Percentiles rank a stretch among this genome's conserved stretches.
phyloP scores from a whole-genome alignment of 768 basidiomycete genomes.

The Leccinum olivaceopallidum region DNA sequence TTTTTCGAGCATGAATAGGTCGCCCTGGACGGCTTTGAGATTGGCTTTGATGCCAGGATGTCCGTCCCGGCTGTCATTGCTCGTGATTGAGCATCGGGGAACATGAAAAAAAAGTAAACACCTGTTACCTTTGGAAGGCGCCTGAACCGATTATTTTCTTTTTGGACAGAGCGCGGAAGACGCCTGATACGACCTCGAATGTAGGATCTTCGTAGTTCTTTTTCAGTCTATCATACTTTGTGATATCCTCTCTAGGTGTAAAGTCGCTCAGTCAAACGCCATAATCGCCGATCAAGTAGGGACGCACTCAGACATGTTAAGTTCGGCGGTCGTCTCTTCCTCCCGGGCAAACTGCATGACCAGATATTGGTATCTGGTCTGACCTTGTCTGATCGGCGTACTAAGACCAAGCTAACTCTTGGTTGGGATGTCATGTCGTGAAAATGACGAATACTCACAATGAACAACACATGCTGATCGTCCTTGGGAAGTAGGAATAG shows the following conservation, averaged over 20 bases:
- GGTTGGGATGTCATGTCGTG: conserved; percentile 6
- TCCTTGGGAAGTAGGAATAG: conserved; percentile 96
- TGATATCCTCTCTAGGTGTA: conserved; percentile 64
- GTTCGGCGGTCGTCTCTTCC: conserved; percentile 93
- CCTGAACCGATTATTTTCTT: conserved; percentile 92
- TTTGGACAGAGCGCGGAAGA: conserved; percentile 87
- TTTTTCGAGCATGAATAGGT: conserved; percentile 98
- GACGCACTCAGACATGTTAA: conserved; percentile 89
- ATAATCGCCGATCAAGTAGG: background rate
- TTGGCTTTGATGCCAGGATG: conserved; percentile 97
- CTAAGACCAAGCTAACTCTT: conserved; percentile 77
- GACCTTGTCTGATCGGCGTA: conserved; percentile 95
- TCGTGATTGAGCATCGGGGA: background rate
- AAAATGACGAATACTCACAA: conserved; percentile 53
- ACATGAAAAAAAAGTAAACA: too few species aligned
- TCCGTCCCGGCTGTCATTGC: conserved; percentile 67
- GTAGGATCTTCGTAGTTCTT: conserved; percentile 95
- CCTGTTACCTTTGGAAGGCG: conserved; percentile 74
- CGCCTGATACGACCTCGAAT: conserved; percentile 90
- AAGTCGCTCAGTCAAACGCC: background rate
- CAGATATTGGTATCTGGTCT: conserved; percentile 95
- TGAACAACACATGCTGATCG: conserved; percentile 93
- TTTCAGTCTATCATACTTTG: conserved; percentile 80
- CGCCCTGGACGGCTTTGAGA: conserved; percentile 94
- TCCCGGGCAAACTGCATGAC: conserved; percentile 98